A percentile compares a stretch with the other conserved stretches of the same genome.
Conservation (phyloP, 2,329 filamentous ascomycete species). For the Aspergillus carbonarius region DNA sequence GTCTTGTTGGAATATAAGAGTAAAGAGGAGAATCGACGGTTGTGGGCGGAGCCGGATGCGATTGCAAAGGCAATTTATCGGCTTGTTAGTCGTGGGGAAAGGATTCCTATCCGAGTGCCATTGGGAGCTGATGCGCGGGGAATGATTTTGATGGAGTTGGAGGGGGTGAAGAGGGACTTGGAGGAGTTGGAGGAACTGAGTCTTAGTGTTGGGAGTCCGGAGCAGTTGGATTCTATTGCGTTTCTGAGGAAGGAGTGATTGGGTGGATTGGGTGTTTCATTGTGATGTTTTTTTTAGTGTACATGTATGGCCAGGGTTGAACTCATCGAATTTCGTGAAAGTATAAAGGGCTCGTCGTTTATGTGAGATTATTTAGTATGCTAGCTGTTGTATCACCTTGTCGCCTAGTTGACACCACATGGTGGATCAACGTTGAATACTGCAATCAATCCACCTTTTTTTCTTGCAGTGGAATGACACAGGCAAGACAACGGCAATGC, state of each 20-base stretch:
- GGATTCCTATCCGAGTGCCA: constrained; percentile 45
- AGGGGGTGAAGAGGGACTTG: background rate
- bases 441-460: too few relatives aligned
- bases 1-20: background rate
- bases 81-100: constrained; percentile 33
- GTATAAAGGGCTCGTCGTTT: too few relatives aligned
- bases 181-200: background rate
- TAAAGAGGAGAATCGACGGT: background rate
- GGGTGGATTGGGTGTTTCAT: too few relatives aligned
- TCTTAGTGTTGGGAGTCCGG: background rate
- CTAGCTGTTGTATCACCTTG: too few relatives aligned
- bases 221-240: constrained; percentile 1
- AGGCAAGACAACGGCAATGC: background rate
- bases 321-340: too few relatives aligned
- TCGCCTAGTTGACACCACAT: too few relatives aligned
- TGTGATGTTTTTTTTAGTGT: too few relatives aligned
- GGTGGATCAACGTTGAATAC: too few relatives aligned
- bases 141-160: background rate
- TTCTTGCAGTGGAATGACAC: too few relatives aligned
- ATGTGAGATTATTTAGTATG: too few relatives aligned
- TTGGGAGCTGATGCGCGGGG: constrained; percentile 29
- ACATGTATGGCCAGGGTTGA: too few relatives aligned
- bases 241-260: background rate
- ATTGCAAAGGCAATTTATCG: constrained; percentile 41
- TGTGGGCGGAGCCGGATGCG: constrained; percentile 19